Base-by-base conservation (phyloP, 768 basidiomycete genomes). In the Auriscalpium microsporum region DNA sequence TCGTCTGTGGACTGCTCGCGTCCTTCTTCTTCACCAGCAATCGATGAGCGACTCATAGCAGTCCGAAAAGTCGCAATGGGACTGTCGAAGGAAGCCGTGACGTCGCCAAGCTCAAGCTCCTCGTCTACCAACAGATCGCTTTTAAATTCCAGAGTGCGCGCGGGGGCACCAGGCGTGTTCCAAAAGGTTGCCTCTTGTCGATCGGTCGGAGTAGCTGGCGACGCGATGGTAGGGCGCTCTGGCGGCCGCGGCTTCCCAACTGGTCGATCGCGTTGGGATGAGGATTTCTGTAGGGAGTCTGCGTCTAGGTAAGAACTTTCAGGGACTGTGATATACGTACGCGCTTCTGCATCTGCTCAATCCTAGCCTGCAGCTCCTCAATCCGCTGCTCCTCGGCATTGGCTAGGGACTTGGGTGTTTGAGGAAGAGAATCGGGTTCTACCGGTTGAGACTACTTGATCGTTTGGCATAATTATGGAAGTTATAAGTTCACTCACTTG, bases 71-170 rank as follows among this genome's bases (percentile, higher is more conserved):
- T 49, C 10, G 48, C 71, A 14, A 78, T 72, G 0, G 77, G 76
- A 46, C 70, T 78, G 13, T 69, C 65, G 34, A 84, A 82, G 4
- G 75, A 66, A 2, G 61, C 53, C 0, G 62, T 65, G 17, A 73
- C 54, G 72, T 73, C 48, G 57, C 57, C 76, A 34, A 86, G 68
- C 61, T 87, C 81, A 3, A 81, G 76, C 17, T 80, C 71, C 60
- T 88, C 86, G 58, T 87, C 78, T 64, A 82, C 66, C 33, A 85
- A 70, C 13, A 82, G 72, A 56, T 81, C 82, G 42, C 83, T 80
- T 1, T 77, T 77, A 58, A 89, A 87, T 51, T 77, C 79, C 13
- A 88, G 71, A 0, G 79, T 80, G 40, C 83, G 82, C 13, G 75
- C 78, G 1, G 77, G 68, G 2, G 76, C 76, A 37, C 68, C 71